Evolutionary conservation across 192 early-diverging fungal species (phyloP).

Genomic region (Mortierella antarctica): DNA sequence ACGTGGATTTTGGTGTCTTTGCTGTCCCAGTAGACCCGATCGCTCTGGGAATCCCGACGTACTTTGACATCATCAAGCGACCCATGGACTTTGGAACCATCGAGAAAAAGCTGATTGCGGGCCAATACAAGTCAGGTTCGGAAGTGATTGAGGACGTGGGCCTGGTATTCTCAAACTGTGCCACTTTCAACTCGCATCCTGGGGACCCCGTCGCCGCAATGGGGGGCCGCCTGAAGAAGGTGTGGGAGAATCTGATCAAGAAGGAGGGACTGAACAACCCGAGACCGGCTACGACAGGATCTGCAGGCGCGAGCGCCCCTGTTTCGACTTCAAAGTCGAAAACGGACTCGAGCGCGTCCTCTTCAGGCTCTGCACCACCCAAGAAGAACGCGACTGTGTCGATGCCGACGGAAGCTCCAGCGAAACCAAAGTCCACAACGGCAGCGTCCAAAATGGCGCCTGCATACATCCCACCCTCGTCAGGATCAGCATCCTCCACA

Average conservation of each 20-base stretch:
- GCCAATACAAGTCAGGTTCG: constrained; percentile 49
- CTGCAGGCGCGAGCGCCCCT: not conserved
- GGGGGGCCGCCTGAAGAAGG: constrained; percentile 68
- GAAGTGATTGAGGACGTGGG: constrained; percentile 61
- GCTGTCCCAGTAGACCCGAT: constrained; percentile 79
- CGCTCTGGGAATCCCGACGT: constrained; percentile 71
- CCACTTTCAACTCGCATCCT: constrained; percentile 68
- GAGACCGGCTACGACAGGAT: not conserved
- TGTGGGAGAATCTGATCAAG: constrained; percentile 40
- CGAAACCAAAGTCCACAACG: constrained; percentile 32
- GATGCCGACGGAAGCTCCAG: not conserved
- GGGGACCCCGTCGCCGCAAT: constrained; percentile 65
- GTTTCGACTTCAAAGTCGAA: constrained; percentile 5
- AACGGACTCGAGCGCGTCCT: not conserved
- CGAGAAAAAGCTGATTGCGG: constrained; percentile 53
- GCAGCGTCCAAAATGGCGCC: constrained; percentile 35
- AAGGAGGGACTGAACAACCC: constrained; percentile 43
- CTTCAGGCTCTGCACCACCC: not conserved
- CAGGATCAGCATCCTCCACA: constrained; percentile 9
- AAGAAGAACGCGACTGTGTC: constrained; percentile 1
- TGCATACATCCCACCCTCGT: constrained; percentile 33
- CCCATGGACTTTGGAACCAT: constrained; percentile 81
- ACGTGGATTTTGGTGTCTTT: constrained; percentile 58
- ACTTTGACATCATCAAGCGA: constrained; percentile 74
- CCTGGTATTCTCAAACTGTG: constrained; percentile 82